Evolutionary conservation across 495 filamentous ascomycete species (phyloP), one percentile per base, ranked within the genome.

Genomic region (Penicillium crystallinum): DNA sequence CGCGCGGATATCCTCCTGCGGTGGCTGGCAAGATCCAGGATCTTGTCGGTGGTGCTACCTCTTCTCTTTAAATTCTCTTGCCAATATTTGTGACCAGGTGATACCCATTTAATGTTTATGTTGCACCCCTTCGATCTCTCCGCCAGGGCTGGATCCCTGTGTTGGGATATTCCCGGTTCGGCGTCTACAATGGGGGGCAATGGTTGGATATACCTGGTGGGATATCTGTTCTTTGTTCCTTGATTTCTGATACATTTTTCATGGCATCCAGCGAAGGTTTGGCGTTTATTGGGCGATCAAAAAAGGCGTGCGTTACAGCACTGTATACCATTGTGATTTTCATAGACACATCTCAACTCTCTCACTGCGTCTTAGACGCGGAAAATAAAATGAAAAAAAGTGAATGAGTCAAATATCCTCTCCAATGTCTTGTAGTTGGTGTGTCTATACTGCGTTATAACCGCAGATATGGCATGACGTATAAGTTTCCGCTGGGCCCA

Each of bases 21-120:
- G 93, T 98, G 6, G 86, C 90, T 21, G 85, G 83, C 71, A 97
- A 95, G 78, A 88, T 97, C 52, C 71, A 90, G 19, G 93, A 97
- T 65, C 75, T 98, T 40, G 84, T 98, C 35, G 88, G 88, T 78
- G 34, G 57, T 55, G 46, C 59, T 62, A 30, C 58, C 47, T 21
- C 64, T 50, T 54, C 66, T 22, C 48, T 67, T 33, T 72, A 64
- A 65, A 12, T 52, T 33, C 60, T 53, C 40, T 36, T 49, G 34
- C 54, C 58, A 46, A 27, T 50, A 18, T 34, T 41, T 53, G 15
- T 41, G 42, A 59, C 58, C 59, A 63, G 62, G 55, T 43, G 34
- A 62, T 46, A 54, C 48, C 52, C 39, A 46, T 66, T 56, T 55
- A 62, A 57, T 64, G 44, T 55, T 57, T 49, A 52, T 53, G 45